Evolutionary conservation across 1,139 yeast genomes (phyloP), one percentile per base, ranked within the genome.

Genomic region (Taiozyma sp.): DNA sequence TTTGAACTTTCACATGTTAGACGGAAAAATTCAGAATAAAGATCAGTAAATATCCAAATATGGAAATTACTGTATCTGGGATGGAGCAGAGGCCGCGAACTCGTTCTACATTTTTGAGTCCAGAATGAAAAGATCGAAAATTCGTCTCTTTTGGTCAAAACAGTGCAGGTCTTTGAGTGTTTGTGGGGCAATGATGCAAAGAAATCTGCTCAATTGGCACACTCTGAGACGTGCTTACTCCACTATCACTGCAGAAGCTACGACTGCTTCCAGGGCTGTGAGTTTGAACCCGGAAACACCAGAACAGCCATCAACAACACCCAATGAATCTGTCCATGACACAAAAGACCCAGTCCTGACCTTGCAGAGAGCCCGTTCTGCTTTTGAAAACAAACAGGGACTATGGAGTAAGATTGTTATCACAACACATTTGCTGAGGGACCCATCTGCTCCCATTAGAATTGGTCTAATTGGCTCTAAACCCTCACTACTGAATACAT

Each of bases 381-480:
- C 44, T 0, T 62, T 61, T 36, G 51, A 53, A 4, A 45, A 62
- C 42, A 51, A 53, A 29, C 45, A 56, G 45, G 61, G 61, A 6
- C 46, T 62, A 6, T 54, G 52, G 38, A 46, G 52, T 44, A 62
- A 62, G 48, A 52, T 60, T 12, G 53, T 51, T 6, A 43, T 56
- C 7, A 46, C 60, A 12, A 36, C 52, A 1, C 29, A n/a, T 28
- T 43, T 36, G 22, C 7, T 24, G 10, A 19, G 36, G 5, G 47
- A 46, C 28, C 60, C 61, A 30, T 52, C 53, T 27, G 36, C 49
- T 3, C 55, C 58, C 4, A 45, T 59, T 13, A 52, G 62, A 41
- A 54, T 62, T 22, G 65, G 65, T 3, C 48, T 62, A 7, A 51
- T 61, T 23, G 59, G 60, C 0, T 27, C 61, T 1, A 54, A 54